These are phyloP conservation scores for Begonia loranthoides DNA, from an alignment of 306 rosid genomes.

Conservation along the genomic window DNA sequence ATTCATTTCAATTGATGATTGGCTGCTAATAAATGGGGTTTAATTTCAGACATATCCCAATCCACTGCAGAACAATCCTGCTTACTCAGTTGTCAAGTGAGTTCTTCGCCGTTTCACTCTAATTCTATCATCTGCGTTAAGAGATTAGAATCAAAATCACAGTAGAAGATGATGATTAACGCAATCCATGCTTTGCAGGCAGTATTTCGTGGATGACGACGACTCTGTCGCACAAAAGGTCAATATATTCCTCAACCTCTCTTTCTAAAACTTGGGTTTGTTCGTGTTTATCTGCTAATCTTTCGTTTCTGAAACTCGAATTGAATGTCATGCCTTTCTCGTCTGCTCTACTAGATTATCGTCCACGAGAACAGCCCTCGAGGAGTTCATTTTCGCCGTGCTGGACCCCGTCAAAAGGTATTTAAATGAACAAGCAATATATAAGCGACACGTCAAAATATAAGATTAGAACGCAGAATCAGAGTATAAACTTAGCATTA, in stretches of 20 bases:
- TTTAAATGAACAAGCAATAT: too few relatives aligned
- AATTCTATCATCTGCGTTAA: background rate
- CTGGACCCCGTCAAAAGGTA: conserved; percentile 89
- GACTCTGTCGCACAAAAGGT: conserved; percentile 70
- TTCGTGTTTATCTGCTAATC: too few relatives aligned
- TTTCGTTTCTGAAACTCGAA: too few relatives aligned
- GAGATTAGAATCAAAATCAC: too few relatives aligned
- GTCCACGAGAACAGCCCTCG: conserved; percentile 71
- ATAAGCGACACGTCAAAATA: conserved; percentile 1
- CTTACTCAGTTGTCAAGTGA: conserved; percentile 82
- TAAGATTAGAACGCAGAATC: too few relatives aligned
- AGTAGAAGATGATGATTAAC: too few relatives aligned
- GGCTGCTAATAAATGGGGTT: too few relatives aligned
- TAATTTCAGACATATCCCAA: conserved; percentile 39
- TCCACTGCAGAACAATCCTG: conserved; percentile 78
- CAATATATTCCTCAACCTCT: conserved; percentile 1
- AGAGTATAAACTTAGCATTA: too few relatives aligned
- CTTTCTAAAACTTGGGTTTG: too few relatives aligned
- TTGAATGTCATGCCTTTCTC: too few relatives aligned
- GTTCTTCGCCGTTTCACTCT: conserved; percentile 2
- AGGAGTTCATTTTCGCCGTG: conserved; percentile 77
- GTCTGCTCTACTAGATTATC: conserved; percentile 24
- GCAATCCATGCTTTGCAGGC: conserved; percentile 27
- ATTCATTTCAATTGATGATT: too few relatives aligned
- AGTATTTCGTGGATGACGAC: conserved; percentile 68